Conservation (phyloP, 352 stramenopile genomes). For the Phytophthora kernoviae region DNA sequence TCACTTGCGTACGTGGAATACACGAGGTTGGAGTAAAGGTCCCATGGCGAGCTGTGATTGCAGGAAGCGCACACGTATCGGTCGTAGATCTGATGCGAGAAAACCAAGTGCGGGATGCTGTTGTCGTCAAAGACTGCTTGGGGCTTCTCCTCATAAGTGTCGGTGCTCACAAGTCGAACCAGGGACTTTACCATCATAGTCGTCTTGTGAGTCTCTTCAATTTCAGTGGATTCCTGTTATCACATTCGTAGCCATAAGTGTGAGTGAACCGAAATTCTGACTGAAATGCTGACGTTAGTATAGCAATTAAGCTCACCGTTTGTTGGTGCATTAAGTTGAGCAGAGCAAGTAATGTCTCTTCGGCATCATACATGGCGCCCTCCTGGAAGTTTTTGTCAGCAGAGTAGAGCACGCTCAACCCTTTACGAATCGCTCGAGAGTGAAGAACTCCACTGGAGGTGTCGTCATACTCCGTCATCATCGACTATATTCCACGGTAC, state of each 20-base stretch:
- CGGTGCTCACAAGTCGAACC: conserved; percentile 70
- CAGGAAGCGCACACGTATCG: conserved; percentile 72
- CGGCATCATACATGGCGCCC: conserved; percentile 88
- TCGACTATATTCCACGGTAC: conserved; percentile 38
- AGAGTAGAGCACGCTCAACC: conserved; percentile 82
- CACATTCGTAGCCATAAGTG: not conserved
- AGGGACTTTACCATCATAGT: conserved; percentile 75
- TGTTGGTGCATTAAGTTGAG: conserved; percentile 89
- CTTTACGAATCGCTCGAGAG: conserved; percentile 78
- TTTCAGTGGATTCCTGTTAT: conserved; percentile 57
- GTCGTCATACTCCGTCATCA: conserved; percentile 88
- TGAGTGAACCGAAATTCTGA: not conserved
- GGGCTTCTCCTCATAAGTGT: conserved; percentile 64
- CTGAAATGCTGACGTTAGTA: not conserved
- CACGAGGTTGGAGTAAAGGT: conserved; percentile 85
- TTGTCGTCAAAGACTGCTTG: conserved; percentile 84
- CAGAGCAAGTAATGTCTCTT: conserved; percentile 84
- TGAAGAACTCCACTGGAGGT: conserved; percentile 78
- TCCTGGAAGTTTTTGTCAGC: conserved; percentile 88
- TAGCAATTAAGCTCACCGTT: conserved; percentile 33
- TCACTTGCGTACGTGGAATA: conserved; percentile 85
- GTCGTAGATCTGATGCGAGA: conserved; percentile 89
- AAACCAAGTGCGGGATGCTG: conserved; percentile 86
- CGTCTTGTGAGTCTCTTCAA: conserved; percentile 76
- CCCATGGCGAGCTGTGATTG: conserved; percentile 67